These are phyloP conservation scores for Rosa hybrid DNA, from an alignment of 331 rosid species.

Conservation along the genomic window DNA sequence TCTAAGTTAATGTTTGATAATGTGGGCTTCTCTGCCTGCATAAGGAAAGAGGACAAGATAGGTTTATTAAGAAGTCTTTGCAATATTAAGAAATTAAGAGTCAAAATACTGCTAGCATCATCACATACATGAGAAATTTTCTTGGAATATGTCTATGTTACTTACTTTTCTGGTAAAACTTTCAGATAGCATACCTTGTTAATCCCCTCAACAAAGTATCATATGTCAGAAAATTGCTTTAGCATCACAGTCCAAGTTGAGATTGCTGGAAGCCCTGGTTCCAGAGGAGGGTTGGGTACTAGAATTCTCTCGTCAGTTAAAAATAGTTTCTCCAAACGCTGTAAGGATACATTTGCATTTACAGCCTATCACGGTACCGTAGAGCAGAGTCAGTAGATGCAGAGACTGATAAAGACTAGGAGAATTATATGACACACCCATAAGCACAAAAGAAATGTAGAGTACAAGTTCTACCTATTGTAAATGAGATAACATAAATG, in stretches of 20 bases:
- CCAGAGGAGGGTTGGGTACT: slow-evolving; percentile 62
- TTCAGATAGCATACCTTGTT: not conserved
- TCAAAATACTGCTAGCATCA: not conserved
- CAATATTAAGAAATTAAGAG: not conserved
- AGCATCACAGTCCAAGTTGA: slow-evolving; percentile 32
- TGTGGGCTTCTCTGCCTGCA: slow-evolving; percentile 61
- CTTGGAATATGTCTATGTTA: not conserved
- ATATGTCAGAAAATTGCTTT: no score
- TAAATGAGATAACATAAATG: not conserved
- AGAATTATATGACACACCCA: no score
- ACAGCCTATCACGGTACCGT: slow-evolving; percentile 51
- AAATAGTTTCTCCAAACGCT: slow-evolving; percentile 81
- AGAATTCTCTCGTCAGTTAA: slow-evolving; percentile 64
- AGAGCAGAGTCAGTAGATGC: slow-evolving; percentile 9
- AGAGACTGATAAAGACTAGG: not conserved
- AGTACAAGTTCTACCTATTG: not conserved
- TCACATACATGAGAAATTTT: not conserved
- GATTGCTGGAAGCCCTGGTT: slow-evolving; percentile 69
- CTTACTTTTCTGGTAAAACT: not conserved
- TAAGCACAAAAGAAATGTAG: not conserved
- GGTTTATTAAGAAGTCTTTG: not conserved
- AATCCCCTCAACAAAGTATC: no score
- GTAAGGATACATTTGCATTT: slow-evolving; percentile 79
- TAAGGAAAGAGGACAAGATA: not conserved
- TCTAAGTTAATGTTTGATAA: slow-evolving; percentile 69